A percentile compares a stretch with the other conserved stretches of the same genome.
Evolutionary conservation across 2,329 filamentous ascomycete species (phyloP).

Genomic region (Ascochyta clinopodiicola): DNA sequence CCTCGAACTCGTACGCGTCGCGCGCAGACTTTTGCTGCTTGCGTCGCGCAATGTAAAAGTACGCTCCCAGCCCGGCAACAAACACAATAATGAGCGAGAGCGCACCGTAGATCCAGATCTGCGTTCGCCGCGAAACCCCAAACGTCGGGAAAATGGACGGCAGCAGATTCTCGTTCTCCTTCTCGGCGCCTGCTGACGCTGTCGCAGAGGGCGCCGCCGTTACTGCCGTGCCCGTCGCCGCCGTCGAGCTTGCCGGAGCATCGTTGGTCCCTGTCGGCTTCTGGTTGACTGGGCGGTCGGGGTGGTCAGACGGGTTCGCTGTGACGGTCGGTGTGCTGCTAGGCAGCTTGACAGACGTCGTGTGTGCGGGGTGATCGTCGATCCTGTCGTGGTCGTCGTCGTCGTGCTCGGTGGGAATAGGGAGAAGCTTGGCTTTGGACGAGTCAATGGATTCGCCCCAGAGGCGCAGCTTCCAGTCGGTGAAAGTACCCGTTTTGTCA

Average conservation of each 20-base stretch:
- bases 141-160: conserved; percentile 91
- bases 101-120: conserved; percentile 92
- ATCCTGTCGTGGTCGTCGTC: conserved; percentile 79
- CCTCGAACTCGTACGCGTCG: conserved; percentile 92
- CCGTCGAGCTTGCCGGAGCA: conserved; percentile 18
- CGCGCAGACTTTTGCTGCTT: conserved; percentile 76
- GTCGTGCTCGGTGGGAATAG: conserved; percentile 82
- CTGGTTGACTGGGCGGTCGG: conserved; percentile 63
- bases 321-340: conserved; percentile 55
- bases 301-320: conserved; percentile 56
- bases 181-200: too few species aligned
- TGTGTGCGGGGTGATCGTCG: conserved; percentile 62
- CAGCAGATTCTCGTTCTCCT: conserved; percentile 62
- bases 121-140: conserved; percentile 83
- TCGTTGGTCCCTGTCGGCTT: conserved; percentile 56
- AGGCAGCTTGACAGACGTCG: conserved; percentile 61
- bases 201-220: conserved; percentile 17
- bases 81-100: conserved; percentile 85
- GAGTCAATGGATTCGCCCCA: conserved; percentile 90
- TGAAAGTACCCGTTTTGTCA: conserved; percentile 75
- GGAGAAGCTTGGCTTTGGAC: conserved; percentile 73
- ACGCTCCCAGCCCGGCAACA: conserved; percentile 79
- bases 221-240: conserved; percentile 25
- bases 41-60: conserved; percentile 80
- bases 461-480: conserved; percentile 91